Evolutionary conservation across 176 grass and related monocot genomes (phyloP), one percentile per base, ranked within the genome.

Genomic region (Phoenix dactylifera): DNA sequence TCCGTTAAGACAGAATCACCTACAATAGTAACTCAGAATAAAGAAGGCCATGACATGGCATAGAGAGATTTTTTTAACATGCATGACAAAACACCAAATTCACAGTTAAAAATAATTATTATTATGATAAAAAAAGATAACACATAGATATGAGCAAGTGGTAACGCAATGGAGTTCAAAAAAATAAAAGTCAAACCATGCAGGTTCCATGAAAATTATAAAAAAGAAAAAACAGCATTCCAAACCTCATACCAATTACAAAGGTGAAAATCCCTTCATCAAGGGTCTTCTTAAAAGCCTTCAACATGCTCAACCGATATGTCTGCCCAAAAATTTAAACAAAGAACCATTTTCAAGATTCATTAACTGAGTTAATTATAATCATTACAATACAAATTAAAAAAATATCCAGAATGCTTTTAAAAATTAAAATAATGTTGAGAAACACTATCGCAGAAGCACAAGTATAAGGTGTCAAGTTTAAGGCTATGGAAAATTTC

Each of bases 231-330:
- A 63, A 53, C 23, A 65, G 52, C 51, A 35, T 15, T 64, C 71
- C 50, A 69, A 53, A 78, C 59, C 63, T 51, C 83, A 80, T 96
- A 96, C 92, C 92, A 71, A 96, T 96, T 85, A 96, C 81, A 80
- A 90, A 88, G 60, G 83, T 90, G 70, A 96, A 96, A 67, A 76
- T 90, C 51, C 92, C 86, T 80, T 90, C 92, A 15, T 96, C 92
- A 69, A 96, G 92, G 50, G 92, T 96, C 92, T 90, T 96, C 84
- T 80, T 90, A 77, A 90, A 96, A 63, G 92, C 78, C n/a, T 82
- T 96, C 63, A 96, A 72, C 92, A 96, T 90, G 78, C 92, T 96
- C 51, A 80, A 81, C 70, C 87, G 82, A 80, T 96, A 96, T 7
- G 71, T 73, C 92, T 96, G 77, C 51, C 58, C 35, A 44, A 44